phyloP scores from a whole-genome alignment of 2,329 filamentous ascomycete species.

The Cercospora brassicicola region DNA sequence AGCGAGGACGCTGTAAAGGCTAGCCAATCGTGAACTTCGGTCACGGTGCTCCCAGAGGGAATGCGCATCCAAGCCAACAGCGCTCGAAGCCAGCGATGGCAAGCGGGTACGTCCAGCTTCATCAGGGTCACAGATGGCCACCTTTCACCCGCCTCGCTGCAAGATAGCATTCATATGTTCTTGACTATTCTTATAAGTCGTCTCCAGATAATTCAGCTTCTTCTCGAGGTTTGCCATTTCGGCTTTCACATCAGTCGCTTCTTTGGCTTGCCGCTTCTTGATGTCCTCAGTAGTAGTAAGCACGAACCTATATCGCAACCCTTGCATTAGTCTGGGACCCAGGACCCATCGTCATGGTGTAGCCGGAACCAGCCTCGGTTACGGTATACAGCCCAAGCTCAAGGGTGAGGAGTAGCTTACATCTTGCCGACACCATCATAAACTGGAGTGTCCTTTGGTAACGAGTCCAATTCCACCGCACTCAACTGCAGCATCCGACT shows the following conservation, averaged over 20 bases:
- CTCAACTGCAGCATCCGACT: constrained; percentile 86
- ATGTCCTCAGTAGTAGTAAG: constrained; percentile 71
- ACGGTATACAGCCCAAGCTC: constrained; percentile 10
- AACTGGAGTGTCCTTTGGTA: constrained; percentile 74
- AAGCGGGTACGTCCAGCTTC: not conserved
- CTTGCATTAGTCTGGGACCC: constrained; percentile 18
- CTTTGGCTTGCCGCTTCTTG: constrained; percentile 71
- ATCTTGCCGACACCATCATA: constrained; percentile 98
- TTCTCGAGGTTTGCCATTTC: constrained; percentile 83
- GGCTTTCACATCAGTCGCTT: constrained; percentile 71
- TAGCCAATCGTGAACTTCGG: not conserved
- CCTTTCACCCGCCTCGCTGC: constrained; percentile 43
- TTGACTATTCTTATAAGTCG: constrained; percentile 90
- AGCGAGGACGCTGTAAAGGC: too few species aligned
- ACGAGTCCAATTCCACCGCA: constrained; percentile 72
- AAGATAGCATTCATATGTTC: constrained; percentile 90
- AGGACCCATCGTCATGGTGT: constrained; percentile 6
- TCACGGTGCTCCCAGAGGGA: not conserved
- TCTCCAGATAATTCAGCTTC: constrained; percentile 89
- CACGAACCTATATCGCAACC: constrained; percentile 69
- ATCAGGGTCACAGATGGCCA: not conserved
- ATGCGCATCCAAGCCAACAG: not conserved
- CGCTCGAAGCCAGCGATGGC: not conserved
- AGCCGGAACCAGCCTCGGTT: constrained; percentile 14
- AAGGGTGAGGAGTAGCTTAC: constrained; percentile 50